Evolutionary conservation across 257 asterid species (phyloP).

Genomic region (Jaltomata sinuosa): DNA sequence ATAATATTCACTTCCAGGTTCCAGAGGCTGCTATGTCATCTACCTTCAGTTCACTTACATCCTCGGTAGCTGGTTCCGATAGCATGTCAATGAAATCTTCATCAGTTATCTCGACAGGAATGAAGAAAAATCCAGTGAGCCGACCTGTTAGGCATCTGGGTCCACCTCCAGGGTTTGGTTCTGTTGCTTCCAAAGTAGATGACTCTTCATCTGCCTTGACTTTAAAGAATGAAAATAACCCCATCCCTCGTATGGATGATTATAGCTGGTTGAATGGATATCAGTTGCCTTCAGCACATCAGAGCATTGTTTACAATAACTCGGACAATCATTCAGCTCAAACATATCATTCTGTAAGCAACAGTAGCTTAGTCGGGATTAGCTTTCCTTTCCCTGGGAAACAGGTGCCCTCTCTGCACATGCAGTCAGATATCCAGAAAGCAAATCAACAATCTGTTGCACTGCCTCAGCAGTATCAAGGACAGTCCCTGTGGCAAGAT

Average conservation of each 20-base stretch:
- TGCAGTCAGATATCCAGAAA: conserved; percentile 44
- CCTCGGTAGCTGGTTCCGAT: conserved; percentile 28
- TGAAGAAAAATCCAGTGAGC: conserved; percentile 81
- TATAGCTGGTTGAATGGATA: conserved; percentile 90
- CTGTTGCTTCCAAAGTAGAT: conserved; percentile 62
- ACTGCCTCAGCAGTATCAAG: conserved; percentile 65
- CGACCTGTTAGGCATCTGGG: conserved; percentile 86
- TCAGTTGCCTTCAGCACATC: conserved; percentile 52
- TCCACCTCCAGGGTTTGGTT: conserved; percentile 98
- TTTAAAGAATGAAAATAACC: conserved; percentile 28
- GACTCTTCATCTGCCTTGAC: conserved; percentile 32
- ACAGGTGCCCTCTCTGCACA: conserved; percentile 40
- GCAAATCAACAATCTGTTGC: conserved; percentile 46
- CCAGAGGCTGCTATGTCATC: conserved; percentile 39
- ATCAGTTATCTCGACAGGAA: conserved; percentile 35
- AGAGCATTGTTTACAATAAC: conserved; percentile 40
- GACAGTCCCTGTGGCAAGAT: conserved; percentile 69
- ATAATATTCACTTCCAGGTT: conserved; percentile 22
- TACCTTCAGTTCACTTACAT: conserved; percentile 31
- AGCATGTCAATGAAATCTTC: conserved; percentile 34
- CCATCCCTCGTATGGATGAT: conserved; percentile 52
- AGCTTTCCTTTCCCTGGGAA: conserved; percentile 87
- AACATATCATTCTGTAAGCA: conserved; percentile 28
- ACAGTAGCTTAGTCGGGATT: conserved; percentile 34
- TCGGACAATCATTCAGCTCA: conserved; percentile 34